Evolutionary conservation across 2,329 filamentous ascomycete species (phyloP), one percentile per base, ranked within the genome.

Genomic region (Cladosporium colombiae): DNA sequence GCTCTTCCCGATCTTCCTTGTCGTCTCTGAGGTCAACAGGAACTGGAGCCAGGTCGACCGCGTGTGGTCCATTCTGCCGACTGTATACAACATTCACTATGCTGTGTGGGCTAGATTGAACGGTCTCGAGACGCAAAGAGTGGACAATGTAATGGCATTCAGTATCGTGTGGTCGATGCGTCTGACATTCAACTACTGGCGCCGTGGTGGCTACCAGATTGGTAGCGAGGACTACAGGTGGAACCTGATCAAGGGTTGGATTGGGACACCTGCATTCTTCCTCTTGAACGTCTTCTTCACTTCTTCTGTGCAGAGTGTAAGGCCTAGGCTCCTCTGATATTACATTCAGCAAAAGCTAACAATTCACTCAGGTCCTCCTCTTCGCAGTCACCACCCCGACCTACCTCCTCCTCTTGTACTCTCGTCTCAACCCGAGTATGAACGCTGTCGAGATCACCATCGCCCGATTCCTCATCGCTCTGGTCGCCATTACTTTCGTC

Each of bases 31-130:
- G 78, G 79, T 92, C 80, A 98, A 96, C 80, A 86, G 86, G 74
- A 99, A 99, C 78, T 97, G 93, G 78, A 97, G 93, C n/a, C 95
- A 99, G 79, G 89, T 99, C 50, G 95, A 99, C 78, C 88, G 95
- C 58, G 81, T 90, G 72, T 99, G 95, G 95, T 95, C 92, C 75
- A 83, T 99, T 67, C 80, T 99, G 60, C 95, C 95, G 1, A 89
- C 91, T 8, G 74, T 97, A 60, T 98, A 96, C 79, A 90, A 95
- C 75, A 85, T 88, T 6, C 93, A 99, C 78, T 95, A 91, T 75
- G 86, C 88, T 44, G 73, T 88, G n/a, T 99, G 93, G 89, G 90
- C 93, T 49, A 89, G 91, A 71, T 74, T 94, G 68, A 86, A 88
- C 52, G 90, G 89, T 1, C 74, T 97, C 0, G 85, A 89, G 6